Base-by-base conservation (phyloP, 2,329 filamentous ascomycete species). In the Epichloe coenophiala region DNA sequence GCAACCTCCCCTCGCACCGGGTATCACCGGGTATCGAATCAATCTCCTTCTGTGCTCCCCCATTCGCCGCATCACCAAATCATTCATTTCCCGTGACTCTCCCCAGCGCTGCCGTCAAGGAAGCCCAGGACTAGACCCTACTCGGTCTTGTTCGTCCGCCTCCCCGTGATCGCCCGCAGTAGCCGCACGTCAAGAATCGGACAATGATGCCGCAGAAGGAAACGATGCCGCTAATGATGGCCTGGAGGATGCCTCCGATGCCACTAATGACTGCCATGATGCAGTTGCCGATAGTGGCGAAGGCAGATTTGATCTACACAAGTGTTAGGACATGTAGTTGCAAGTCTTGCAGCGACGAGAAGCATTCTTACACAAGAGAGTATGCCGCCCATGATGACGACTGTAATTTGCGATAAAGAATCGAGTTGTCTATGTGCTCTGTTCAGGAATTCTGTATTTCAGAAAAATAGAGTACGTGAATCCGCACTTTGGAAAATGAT, bases 351-450 rank as follows among this genome's bases (percentile, higher is more conserved):
- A 44, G 19, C 8, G 19, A 43, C 21, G 13, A 43, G 13, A n/a
- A 19, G 12, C 13, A 23, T 17, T 11, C 85, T 62, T 86, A 91
- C 86, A 65, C 86, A 90, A 65, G 86, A 90, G 58, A 88, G 74
- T 62, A 93, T 82, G 68, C 84, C 86, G 71, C 87, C 87, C 87
- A 93, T 91, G 54, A 38, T 68, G 60, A 53, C 48, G 54, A 53
- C 55, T 39, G 46, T 51, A 53, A 53, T 51, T 47, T 31, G 21
- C 2, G 19, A 5, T 5, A 11, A 11, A 21, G 17, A 12, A 41
- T n/a, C n/a, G 27, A n/a, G 13, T 31, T n/a, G 21, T 27, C 19
- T 21, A 3, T 21, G 3, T 31, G 4, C 15, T n/a, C 5, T 43
- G 4, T 2, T 31, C 1, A 9, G 8, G 0, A 9, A 31, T 31